phyloP scores from a whole-genome alignment of 495 filamentous ascomycete species.

The Tuber magnatum region DNA sequence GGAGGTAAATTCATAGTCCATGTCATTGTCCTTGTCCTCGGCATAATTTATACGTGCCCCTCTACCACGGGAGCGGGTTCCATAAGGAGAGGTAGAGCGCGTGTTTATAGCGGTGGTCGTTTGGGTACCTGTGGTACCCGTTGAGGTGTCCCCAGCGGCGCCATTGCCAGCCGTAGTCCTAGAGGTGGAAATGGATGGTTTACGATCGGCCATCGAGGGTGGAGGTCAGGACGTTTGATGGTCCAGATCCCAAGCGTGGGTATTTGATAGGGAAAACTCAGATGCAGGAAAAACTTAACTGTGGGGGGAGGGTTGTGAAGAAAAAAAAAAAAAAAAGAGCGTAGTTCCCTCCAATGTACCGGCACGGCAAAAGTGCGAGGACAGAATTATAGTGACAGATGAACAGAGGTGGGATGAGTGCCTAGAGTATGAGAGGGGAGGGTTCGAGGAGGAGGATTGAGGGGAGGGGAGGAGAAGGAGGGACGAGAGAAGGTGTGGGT shows the following conservation, averaged over 20 bases:
- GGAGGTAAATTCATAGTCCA: conserved; percentile 60
- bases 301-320: background rate
- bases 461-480: background rate
- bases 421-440: background rate
- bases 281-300: background rate
- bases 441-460: background rate
- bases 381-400: conserved; percentile 4
- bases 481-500: background rate
- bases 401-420: background rate
- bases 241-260: background rate
- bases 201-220: conserved; percentile 39
- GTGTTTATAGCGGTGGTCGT: conserved; percentile 27
- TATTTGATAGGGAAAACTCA: conserved; percentile 3
- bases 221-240: conserved; percentile 8
- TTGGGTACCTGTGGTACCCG: conserved; percentile 14
- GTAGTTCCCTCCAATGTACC: background rate
- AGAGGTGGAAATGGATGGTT: conserved; percentile 31
- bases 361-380: background rate
- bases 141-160: conserved; percentile 25
- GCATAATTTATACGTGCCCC: conserved; percentile 89
- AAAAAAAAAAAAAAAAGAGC: background rate
- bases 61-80: conserved; percentile 89
- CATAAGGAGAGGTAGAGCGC: conserved; percentile 63
- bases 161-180: conserved; percentile 39
- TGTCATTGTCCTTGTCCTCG: conserved; percentile 87